Conservation (phyloP, 2,329 filamentous ascomycete species). For the Alternaria sp. region DNA sequence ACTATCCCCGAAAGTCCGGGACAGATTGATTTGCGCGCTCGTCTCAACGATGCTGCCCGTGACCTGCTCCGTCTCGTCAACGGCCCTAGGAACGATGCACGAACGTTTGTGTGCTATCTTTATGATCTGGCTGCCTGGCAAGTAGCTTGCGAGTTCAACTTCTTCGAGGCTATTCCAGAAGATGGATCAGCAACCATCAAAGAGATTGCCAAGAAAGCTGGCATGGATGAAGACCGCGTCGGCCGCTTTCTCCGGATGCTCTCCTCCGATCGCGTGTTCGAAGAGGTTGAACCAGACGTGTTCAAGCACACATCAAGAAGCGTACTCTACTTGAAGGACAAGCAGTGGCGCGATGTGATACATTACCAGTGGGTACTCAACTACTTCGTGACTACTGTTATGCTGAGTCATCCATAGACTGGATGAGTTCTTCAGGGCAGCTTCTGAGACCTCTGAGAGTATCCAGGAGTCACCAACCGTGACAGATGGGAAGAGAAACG, state of each 20-base stretch:
- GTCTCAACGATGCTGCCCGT: constrained; percentile 28
- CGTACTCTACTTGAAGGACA: constrained; percentile 23
- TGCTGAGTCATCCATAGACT: constrained; percentile 18
- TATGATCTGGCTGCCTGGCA: constrained; percentile 34
- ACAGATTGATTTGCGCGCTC: constrained; percentile 21
- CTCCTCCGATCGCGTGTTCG: constrained; percentile 27
- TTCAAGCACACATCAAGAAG: constrained; percentile 35
- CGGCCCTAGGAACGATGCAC: constrained; percentile 25
- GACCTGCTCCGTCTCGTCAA: constrained; percentile 38
- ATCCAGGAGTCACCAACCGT: constrained; percentile 22
- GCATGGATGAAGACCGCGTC: constrained; percentile 26
- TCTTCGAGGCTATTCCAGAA: constrained; percentile 28
- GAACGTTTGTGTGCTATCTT: constrained; percentile 25
- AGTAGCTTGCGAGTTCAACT: constrained; percentile 30
- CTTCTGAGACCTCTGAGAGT: constrained; percentile 28
- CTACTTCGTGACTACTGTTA: fast-evolving
- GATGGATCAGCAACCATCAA: constrained; percentile 14
- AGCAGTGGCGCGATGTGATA: constrained; percentile 24
- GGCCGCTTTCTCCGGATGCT: constrained; percentile 29
- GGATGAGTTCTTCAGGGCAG: constrained; percentile 44
- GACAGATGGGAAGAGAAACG: constrained; percentile 19
- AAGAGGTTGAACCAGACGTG: constrained; percentile 21
- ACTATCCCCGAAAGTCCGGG: constrained; percentile 19
- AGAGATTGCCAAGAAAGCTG: constrained; percentile 25
- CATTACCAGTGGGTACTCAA: constrained; percentile 25